Evolutionary conservation across 2,329 filamentous ascomycete species (phyloP), one percentile per base, ranked within the genome.

Genomic region (Talaromyces sp.): DNA sequence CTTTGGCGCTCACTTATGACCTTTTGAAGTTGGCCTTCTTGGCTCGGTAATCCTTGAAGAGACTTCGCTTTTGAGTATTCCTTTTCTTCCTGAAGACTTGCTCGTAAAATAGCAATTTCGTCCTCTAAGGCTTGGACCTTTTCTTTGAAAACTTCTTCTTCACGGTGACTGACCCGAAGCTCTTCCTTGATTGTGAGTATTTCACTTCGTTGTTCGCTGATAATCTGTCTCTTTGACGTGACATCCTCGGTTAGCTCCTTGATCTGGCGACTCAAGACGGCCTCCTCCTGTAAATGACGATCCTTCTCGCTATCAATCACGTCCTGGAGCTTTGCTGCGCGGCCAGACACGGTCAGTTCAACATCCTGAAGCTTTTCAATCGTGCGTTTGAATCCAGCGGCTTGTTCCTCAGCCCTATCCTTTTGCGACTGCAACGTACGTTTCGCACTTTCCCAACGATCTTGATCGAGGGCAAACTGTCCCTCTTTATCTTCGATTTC

Each of bases 41-140:
- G 79, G 54, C 88, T 85, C n/a, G 80, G 79, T 14, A 88, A 77
- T 62, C 86, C 83, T 65, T 80, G 81, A 67, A 82, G 83, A 46
- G 87, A 75, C 44, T 83, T 82, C 33, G 82, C 79, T 55, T 85
- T 83, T 5, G 83, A 82, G 63, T 84, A 83, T 66, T 88, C 84
- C 48, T 83, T 83, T 71, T 89, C 87, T 64, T 88, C 84, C 57
- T 90, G 87, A 48, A 88, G 75, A 40, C 82, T 84, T 23, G 82
- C 80, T 72, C 92, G 88, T 14, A 93, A 76, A 31, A 91, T 84
- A 60, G 91, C 87, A n/a, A 92, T 81, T 71, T 92, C 90, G 67
- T 92, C 89, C 71, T 93, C 88, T 21, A 93, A 74, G 7, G 83
- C 82, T 63, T 89, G 84, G 1, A 87, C 80, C 72, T 87, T 91